These are phyloP conservation scores for Nematodospora valgi DNA, from an alignment of 805 yeast genomes.

Conservation along the genomic window DNA sequence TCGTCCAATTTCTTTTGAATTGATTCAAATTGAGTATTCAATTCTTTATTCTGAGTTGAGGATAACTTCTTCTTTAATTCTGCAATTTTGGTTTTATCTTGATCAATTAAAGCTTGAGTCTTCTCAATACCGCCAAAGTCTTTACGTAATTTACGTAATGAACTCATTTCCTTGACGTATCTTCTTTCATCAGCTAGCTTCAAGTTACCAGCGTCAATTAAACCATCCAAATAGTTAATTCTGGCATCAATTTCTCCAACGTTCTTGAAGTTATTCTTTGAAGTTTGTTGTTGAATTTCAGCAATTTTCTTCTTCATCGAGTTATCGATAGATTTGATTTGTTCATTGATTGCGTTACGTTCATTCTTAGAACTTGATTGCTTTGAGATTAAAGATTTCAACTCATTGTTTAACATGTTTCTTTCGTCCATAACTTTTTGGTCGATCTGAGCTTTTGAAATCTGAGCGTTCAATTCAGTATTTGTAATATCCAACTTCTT, in stretches of 20 bases:
- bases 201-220: slow-evolving; percentile 73
- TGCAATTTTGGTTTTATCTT: slow-evolving; percentile 69
- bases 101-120: slow-evolving; percentile 75
- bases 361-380: slow-evolving; percentile 49
- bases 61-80: slow-evolving; percentile 68
- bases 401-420: slow-evolving; percentile 30
- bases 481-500: slow-evolving; percentile 57
- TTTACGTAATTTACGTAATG: slow-evolving; percentile 75
- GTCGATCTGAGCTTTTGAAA: slow-evolving; percentile 40
- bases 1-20: slow-evolving; percentile 69
- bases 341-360: slow-evolving; percentile 56
- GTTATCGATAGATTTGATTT: slow-evolving; percentile 67
- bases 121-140: slow-evolving; percentile 72
- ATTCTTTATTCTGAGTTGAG: slow-evolving; percentile 57
- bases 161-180: slow-evolving; percentile 77
- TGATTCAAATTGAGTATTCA: slow-evolving; percentile 64
- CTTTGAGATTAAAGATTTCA: slow-evolving; percentile 41
- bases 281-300: slow-evolving; percentile 69
- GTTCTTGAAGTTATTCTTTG: slow-evolving; percentile 66
- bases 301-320: slow-evolving; percentile 68
- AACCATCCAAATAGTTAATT: slow-evolving; percentile 62
- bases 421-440: slow-evolving; percentile 28
- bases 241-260: slow-evolving; percentile 68
- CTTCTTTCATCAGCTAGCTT: slow-evolving; percentile 90
- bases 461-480: slow-evolving; percentile 49